A percentile compares a stretch with the other conserved stretches of the same genome.
Evolutionary conservation across 768 basidiomycete genomes (phyloP).

Genomic region (Suillus alpinus): DNA sequence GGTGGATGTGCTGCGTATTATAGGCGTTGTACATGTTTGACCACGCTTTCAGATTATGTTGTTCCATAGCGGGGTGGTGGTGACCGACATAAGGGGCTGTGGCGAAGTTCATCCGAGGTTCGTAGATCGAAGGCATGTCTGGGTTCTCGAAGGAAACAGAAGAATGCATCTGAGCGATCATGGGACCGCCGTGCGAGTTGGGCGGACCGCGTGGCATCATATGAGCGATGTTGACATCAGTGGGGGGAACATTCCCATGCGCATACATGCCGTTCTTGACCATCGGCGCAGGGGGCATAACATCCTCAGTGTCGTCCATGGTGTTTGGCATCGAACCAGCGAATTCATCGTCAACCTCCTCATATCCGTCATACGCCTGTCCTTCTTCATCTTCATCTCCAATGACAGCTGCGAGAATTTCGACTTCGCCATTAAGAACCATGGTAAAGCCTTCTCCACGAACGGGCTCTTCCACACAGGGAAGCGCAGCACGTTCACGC

Average conservation of each 20-base stretch:
- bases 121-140: slow-evolving; percentile 44
- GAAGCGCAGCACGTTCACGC: slow-evolving; percentile 74
- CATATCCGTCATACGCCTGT: slow-evolving; percentile 36
- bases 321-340: slow-evolving; percentile 22
- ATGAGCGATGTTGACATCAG: slow-evolving; percentile 23
- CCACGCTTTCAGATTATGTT: slow-evolving; percentile 25
- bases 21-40: slow-evolving; percentile 28
- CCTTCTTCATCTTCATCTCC: slow-evolving; percentile 58
- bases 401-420: slow-evolving; percentile 51
- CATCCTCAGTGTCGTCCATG: slow-evolving; percentile 33
- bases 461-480: slow-evolving; percentile 68
- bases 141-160: slow-evolving; percentile 53
- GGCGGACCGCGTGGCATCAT: slow-evolving; percentile 23
- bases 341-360: slow-evolving; percentile 42
- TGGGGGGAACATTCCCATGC: slow-evolving; percentile 33
- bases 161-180: slow-evolving; percentile 43
- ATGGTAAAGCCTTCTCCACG: slow-evolving; percentile 71
- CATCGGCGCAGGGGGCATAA: slow-evolving; percentile 25
- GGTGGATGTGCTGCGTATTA: slow-evolving; percentile 15
- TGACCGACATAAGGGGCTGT: slow-evolving; percentile 19
- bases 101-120: slow-evolving; percentile 35
- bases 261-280: slow-evolving; percentile 34
- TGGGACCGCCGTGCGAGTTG: slow-evolving; percentile 34
- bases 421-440: slow-evolving; percentile 69
- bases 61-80: slow-evolving; percentile 15